phyloP scores from a whole-genome alignment of 2,329 filamentous ascomycete species.

The Neurospora sp. region DNA sequence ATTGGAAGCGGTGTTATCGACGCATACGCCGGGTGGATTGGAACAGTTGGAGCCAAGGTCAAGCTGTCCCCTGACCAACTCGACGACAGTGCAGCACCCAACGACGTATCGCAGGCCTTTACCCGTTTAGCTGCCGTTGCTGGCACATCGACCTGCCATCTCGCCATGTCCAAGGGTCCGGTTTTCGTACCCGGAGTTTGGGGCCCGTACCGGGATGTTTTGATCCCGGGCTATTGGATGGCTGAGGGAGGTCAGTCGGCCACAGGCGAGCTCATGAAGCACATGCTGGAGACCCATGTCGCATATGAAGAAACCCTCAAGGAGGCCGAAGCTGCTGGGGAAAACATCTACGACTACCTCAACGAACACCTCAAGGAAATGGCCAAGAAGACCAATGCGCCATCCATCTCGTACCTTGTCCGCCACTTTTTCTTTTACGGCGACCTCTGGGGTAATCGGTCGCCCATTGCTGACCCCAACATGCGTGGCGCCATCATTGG shows the following conservation, averaged over 20 bases:
- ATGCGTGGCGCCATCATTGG: slow-evolving; percentile 91
- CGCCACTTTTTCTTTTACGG: slow-evolving; percentile 99
- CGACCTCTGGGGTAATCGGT: slow-evolving; percentile 93
- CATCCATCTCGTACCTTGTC: slow-evolving; percentile 72
- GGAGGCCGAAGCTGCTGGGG: slow-evolving; percentile 69
- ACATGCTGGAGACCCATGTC: slow-evolving; percentile 90
- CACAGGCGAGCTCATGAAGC: slow-evolving; percentile 86
- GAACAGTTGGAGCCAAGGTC: slow-evolving; percentile 95
- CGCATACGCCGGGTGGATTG: slow-evolving; percentile 97
- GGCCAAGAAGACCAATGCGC: slow-evolving; percentile 56
- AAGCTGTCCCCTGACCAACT: slow-evolving; percentile 59
- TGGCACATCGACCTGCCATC: slow-evolving; percentile 92
- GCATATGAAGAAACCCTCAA: slow-evolving; percentile 74
- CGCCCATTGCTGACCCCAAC: slow-evolving; percentile 80
- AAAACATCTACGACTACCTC: slow-evolving; percentile 90
- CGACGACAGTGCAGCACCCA: slow-evolving; percentile 57
- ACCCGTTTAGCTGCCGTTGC: slow-evolving; percentile 88
- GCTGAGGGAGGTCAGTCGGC: slow-evolving; percentile 95
- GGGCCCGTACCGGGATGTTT: slow-evolving; percentile 92
- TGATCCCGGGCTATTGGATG: slow-evolving; percentile 91
- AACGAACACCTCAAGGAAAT: slow-evolving; percentile 78
- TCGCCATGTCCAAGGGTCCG: slow-evolving; percentile 87
- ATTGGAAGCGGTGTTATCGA: slow-evolving; percentile 96
- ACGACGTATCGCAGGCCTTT: slow-evolving; percentile 87
- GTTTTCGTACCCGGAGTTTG: slow-evolving; percentile 94